phyloP scores from a whole-genome alignment of 2,329 filamentous ascomycete genomes.

The Arthrobotrys sphaeroides region DNA sequence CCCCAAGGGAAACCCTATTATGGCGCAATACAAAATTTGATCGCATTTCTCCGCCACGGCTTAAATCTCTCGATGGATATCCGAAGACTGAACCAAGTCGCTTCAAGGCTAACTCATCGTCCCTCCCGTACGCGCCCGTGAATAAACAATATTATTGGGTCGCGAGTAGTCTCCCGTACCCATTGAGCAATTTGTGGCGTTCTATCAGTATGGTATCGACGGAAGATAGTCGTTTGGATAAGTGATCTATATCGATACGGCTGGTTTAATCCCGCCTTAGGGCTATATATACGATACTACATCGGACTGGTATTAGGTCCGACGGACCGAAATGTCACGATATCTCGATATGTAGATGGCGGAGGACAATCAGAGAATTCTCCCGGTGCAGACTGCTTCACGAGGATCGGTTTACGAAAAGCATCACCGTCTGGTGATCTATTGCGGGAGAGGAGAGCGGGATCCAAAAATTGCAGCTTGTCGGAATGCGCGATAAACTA shows the following conservation, averaged over 20 bases:
- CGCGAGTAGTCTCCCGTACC: neutral
- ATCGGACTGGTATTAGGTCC: neutral
- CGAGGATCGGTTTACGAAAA: neutral
- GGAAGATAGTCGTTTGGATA: neutral
- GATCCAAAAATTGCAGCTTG: neutral
- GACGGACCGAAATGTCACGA: slow-evolving; percentile 17
- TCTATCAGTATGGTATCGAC: slow-evolving; percentile 5
- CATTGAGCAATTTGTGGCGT: slow-evolving; percentile 12
- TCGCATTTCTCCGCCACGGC: slow-evolving; percentile 1
- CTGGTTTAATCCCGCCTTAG: neutral
- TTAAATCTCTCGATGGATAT: neutral
- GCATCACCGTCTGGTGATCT: neutral
- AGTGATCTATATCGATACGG: neutral
- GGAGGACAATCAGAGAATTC: neutral
- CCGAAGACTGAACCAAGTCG: neutral
- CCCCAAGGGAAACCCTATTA: neutral
- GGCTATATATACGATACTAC: neutral
- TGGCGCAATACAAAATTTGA: neutral
- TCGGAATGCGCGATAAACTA: neutral
- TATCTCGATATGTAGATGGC: neutral
- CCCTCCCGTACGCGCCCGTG: too few species aligned
- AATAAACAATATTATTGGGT: neutral
- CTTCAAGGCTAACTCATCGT: neutral
- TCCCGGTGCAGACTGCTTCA: neutral
- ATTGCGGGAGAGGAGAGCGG: neutral